Base-by-base conservation (phyloP, 768 basidiomycete species). In the Suillus discolor region DNA sequence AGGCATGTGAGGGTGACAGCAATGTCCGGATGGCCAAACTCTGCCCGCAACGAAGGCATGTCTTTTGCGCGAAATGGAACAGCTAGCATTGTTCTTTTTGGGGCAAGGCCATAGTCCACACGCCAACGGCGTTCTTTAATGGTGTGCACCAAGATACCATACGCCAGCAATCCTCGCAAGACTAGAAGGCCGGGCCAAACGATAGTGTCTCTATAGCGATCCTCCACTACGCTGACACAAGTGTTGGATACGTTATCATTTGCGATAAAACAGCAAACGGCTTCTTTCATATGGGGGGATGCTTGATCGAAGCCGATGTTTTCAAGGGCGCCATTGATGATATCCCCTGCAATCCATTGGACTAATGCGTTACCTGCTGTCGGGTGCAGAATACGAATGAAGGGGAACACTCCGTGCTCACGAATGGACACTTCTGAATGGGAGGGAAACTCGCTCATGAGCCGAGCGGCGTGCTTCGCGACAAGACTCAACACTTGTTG, bases 31-130 rank as follows among this genome's bases (percentile, higher is more conserved):
- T 81, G 79, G 11, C 77, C 78, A 44, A 80, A 80, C 23, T 81
- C 79, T 23, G 79, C 79, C 34, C 75, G 70, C 47, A 70, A 67
- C 8, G 80, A 70, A 0, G 79, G 79, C 23, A 79, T 68, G 39
- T 81, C 80, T 62, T 78, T 80, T 0, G 79, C 80, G 2, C 79
- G 70, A 31, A 80, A 80, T 0, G 79, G 79, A 1, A 80, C 80
- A 0, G 79, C 79, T 4, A 80, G 67, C 69, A 72, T 68, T 0
- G 80, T 79, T 18, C 79, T 74, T 18, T 47, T 6, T 11, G 66
- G 72, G 47, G 78, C 68, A n/a, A 77, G 76, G 4, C 79, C 79
- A 67, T 78, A 81, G 62, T 81, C 76, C 13, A 81, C 80, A 2
- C 80, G 64, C 79, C 79, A 80, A 23, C 80, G 70, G 23, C 76